phyloP scores from a whole-genome alignment of 768 basidiomycete species.

The Leccinum pellstonianum region DNA sequence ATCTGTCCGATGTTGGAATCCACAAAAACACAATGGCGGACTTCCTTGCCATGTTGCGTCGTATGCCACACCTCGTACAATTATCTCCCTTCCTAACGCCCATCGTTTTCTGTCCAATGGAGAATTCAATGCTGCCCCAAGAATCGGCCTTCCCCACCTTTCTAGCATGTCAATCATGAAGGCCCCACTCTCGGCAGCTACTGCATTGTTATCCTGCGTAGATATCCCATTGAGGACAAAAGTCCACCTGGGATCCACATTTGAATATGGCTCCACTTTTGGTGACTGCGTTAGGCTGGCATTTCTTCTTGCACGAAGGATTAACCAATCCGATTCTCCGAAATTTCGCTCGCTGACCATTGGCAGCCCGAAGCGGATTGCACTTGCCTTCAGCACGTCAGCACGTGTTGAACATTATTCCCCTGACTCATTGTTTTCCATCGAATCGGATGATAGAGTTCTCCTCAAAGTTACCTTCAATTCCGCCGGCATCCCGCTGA shows the following conservation, averaged over 20 bases:
- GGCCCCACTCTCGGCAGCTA: neutral
- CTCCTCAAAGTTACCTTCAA: neutral
- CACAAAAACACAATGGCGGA: neutral
- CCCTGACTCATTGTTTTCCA: neutral
- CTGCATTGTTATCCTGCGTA: neutral
- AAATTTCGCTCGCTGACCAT: neutral
- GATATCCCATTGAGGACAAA: neutral
- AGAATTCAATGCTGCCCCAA: neutral
- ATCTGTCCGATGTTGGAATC: neutral
- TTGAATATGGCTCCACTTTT: neutral
- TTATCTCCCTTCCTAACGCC: neutral
- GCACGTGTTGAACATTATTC: neutral
- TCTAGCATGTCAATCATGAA: neutral
- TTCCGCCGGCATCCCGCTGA: fast-evolving
- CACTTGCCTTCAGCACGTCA: neutral
- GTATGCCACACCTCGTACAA: neutral
- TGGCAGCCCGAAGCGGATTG: neutral
- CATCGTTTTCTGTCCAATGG: neutral
- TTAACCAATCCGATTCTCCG: neutral
- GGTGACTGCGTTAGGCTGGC: fast-evolving
- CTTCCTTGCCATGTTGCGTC: neutral
- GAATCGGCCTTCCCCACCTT: neutral
- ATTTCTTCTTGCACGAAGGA: neutral
- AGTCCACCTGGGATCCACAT: neutral
- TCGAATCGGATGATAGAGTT: neutral